Percentiles rank a stretch among this genome's conserved stretches.
Conservation (phyloP, 805 yeast species). For the Hanseniaspora thailandica region DNA sequence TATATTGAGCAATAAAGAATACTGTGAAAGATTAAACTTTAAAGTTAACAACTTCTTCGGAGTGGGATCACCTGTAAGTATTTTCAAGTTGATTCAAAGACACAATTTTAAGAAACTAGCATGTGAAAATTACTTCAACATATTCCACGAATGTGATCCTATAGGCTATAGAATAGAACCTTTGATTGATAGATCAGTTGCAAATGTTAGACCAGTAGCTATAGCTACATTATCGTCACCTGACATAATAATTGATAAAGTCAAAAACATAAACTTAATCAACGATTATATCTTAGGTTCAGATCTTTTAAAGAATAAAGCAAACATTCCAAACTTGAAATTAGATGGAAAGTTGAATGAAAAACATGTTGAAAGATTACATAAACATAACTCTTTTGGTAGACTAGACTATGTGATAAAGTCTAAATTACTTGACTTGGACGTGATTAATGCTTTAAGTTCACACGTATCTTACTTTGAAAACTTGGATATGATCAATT, state of each 20-base stretch:
- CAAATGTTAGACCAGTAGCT: conserved; percentile 21
- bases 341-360: conserved; percentile 22
- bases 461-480: conserved; percentile 87
- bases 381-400: conserved; percentile 52
- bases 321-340: conserved; percentile 19
- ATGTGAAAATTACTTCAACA: conserved; percentile 51
- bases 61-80: conserved; percentile 84
- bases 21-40: conserved; percentile 43
- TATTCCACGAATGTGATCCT: conserved; percentile 87
- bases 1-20: conserved; percentile 35
- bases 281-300: conserved; percentile 17
- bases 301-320: conserved; percentile 13
- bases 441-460: conserved; percentile 66
- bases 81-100: conserved; percentile 63
- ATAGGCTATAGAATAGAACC: conserved; percentile 87
- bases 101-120: conserved; percentile 44
- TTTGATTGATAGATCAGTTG: conserved; percentile 33
- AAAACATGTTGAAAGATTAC: conserved; percentile 25
- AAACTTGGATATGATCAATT: conserved; percentile 72
- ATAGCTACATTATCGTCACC: conserved; percentile 24
- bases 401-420: conserved; percentile 73
- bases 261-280: conserved; percentile 14
- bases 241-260: conserved; percentile 24
- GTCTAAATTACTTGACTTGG: conserved; percentile 67
- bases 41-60: conserved; percentile 64